Evolutionary conservation across 78 protist species (phyloP), one percentile per base, ranked within the genome.

Genomic region (Capsaspora owczarzaki): DNA sequence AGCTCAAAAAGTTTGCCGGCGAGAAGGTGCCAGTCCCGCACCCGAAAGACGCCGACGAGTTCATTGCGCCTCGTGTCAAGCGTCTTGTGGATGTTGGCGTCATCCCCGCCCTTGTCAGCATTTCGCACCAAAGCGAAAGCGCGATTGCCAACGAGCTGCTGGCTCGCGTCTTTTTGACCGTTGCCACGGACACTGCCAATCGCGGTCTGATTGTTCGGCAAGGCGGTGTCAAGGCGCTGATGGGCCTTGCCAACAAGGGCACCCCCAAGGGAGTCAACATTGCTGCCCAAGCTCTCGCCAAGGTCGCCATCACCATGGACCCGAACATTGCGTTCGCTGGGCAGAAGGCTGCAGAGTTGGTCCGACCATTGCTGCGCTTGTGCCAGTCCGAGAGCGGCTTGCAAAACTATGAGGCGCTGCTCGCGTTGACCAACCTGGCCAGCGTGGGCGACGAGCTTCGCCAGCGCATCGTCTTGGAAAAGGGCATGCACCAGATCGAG

Each of bases 341-440:
- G n/a, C 70, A 72, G 42, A 46, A 40, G 41, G 43, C 71, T 5
- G 61, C 77, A 10, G 51, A 41, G 2, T 23, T 71, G 31, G 77
- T 77, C 23, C 81, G 81, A 27, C 81, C 81, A 10, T 61, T 77
- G 8, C n/a, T 77, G 42, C 43, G 71, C 25, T 56, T 44, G 31
- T 14, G 0, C 27, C 27, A 19, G 60, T 31, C 41, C 41, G 56
- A 74, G 37, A 47, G 66, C n/a, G 66, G 66, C 66, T 29, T 81
- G 46, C 40, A 19, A 6, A 4, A 41, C 29, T 81, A 72, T 37
- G 85, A 81, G 79, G 79, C 77, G 33, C 76, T 69, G 29, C 43
- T 81, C 79, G 85, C 85, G 12, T 51, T 81, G 42, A 81, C 85
- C 3, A 81, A 81, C 35, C 49, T 81, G 20, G 60, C 85, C 1